Conservation (phyloP, 176 grass and related monocot genomes). For the Thinopyrum elongatum region DNA sequence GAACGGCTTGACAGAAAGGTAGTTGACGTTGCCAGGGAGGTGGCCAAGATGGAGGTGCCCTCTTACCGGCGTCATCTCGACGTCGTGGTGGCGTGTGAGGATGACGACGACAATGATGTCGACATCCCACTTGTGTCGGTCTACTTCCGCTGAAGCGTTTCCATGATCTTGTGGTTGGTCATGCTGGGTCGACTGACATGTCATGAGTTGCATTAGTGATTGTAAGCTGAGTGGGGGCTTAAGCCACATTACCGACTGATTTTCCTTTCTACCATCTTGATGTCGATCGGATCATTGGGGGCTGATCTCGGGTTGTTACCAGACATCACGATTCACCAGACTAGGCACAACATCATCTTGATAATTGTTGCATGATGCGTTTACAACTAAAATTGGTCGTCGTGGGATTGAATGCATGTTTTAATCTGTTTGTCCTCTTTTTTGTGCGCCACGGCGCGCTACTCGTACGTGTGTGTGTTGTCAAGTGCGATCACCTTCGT, state of each 20-base stretch:
- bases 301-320: constrained; percentile 17
- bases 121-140: constrained; percentile 77
- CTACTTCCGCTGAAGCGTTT: constrained; percentile 57
- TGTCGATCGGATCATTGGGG: background rate
- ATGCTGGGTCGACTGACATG: background rate
- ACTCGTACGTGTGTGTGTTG: background rate
- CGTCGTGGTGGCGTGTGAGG: constrained; percentile 76
- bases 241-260: background rate
- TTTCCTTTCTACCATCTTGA: constrained; percentile 19
- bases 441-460: background rate
- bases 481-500: background rate
- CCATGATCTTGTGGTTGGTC: background rate
- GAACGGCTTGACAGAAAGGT: constrained; percentile 78
- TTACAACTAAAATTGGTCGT: background rate
- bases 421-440: background rate
- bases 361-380: background rate
- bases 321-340: background rate
- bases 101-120: constrained; percentile 84
- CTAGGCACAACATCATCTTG: background rate
- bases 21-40: constrained; percentile 59
- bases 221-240: constrained; percentile 3
- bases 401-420: background rate
- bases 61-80: constrained; percentile 64
- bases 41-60: constrained; percentile 80
- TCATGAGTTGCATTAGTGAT: background rate